These are phyloP conservation scores for Aspergillus steynii DNA, from an alignment of 495 filamentous ascomycete species.

Conservation along the genomic window DNA sequence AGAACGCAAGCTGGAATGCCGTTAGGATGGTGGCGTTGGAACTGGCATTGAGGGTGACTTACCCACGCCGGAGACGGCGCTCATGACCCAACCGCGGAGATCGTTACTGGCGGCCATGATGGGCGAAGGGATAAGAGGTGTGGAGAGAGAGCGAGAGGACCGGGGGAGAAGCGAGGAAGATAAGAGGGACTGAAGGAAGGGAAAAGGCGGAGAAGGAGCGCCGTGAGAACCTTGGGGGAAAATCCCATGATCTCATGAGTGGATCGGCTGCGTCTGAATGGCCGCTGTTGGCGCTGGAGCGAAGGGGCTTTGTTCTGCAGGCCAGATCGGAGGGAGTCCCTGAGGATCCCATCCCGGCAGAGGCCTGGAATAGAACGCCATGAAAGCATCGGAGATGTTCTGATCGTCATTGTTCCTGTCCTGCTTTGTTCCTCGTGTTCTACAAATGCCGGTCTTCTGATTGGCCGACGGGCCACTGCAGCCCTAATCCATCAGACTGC, in stretches of 20 bases:
- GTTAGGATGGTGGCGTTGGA: slow-evolving; percentile 13
- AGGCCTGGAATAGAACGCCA: neutral
- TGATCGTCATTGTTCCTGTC: neutral
- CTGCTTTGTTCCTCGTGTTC: neutral
- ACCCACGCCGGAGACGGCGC: slow-evolving; percentile 79
- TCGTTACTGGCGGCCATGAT: slow-evolving; percentile 68
- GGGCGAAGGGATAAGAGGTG: slow-evolving; percentile 13
- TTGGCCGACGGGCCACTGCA: neutral
- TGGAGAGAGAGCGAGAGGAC: slow-evolving; percentile 15
- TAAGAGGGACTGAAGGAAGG: slow-evolving; percentile 7
- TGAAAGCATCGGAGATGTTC: neutral
- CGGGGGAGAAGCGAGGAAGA: slow-evolving; percentile 5
- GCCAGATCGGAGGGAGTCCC: too few species aligned
- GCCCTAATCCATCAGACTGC: too few species aligned
- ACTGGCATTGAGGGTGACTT: slow-evolving; percentile 24
- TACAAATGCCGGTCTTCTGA: neutral
- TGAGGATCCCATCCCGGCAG: neutral
- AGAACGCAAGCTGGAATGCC: slow-evolving; percentile 66
- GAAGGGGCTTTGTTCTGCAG: too few species aligned
- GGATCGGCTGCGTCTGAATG: neutral
- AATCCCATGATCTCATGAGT: neutral
- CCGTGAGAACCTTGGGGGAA: slow-evolving; percentile 5
- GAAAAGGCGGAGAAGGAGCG: slow-evolving; percentile 4
- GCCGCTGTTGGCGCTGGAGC: neutral
- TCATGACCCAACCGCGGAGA: slow-evolving; percentile 91